Evolutionary conservation across 768 basidiomycete genomes (phyloP).

Genomic region (Boletus rufocinnamomeus): DNA sequence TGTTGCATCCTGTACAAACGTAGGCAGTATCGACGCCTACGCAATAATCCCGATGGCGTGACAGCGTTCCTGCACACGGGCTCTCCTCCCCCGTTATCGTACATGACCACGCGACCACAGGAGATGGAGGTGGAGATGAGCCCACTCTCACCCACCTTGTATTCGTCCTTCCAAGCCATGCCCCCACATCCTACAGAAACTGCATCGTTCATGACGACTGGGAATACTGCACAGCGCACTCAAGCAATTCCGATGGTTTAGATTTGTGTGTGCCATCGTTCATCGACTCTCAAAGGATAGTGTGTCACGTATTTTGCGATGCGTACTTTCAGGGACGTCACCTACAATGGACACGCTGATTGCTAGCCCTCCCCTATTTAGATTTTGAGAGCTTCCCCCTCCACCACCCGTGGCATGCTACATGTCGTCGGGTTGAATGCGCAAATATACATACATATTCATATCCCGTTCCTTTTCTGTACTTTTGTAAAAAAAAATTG

Average conservation of each 20-base stretch:
- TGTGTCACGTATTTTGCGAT: not conserved
- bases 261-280: not conserved
- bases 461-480: no score
- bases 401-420: no score
- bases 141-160: not conserved
- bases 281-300: not conserved
- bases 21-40: not conserved
- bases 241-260: constrained; percentile 27
- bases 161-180: not conserved
- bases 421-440: no score
- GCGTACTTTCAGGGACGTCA: not conserved
- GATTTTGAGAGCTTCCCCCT: no score
- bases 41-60: not conserved
- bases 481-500: no score
- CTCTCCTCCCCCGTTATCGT: not conserved
- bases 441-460: no score
- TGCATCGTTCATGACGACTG: constrained; percentile 10
- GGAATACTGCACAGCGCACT: constrained; percentile 5
- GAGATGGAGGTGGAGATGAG: not conserved
- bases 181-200: not conserved
- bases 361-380: no score
- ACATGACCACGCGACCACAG: not conserved
- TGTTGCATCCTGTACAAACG: not conserved
- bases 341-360: no score
- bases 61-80: not conserved